Base-by-base conservation (phyloP, 768 basidiomycete genomes). In the Suillus luteus region DNA sequence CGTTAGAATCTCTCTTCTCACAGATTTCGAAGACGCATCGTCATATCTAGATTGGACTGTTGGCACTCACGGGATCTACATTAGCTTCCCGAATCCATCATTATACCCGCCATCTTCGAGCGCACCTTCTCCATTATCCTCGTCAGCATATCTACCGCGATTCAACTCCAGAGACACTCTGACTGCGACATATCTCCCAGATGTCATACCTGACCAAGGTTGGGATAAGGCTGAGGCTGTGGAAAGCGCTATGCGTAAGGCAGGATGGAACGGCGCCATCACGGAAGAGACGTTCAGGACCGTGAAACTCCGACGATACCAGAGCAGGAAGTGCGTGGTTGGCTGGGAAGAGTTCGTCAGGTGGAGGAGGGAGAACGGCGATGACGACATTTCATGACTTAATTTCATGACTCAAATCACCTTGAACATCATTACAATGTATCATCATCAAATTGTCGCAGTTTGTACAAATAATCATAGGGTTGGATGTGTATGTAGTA, bases 11-110 rank as follows among this genome's bases (percentile, higher is more conserved):
- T 98, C 96, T 52, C 83, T 99, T 69, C 84, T 99, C 66, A 98
- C 96, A 15, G 85, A 98, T 73, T 97, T 98, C 75, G 93, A 95
- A 79, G 84, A 90, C 70, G 92, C 87, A 58, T 72, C 81, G 35
- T 86, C 88, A 40, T 96, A 96, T 72, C 86, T 97, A 62, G 95
- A 95, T 79, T 99, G 96, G 96, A 90, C 87, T 3, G 76, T 96
- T 70, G 96, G 95, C 60, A 83, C 85, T 1, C 97, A 99, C 77
- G 97, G 97, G 55, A 95, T 99, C 73, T 83, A 90, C 71, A 89
- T 99, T 63, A 83, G 86, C 11, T 95, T 99, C 77, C 85, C 89
- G 44, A 92, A 95, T 71, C 93, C 93, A 1, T 83, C 87, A 22
- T 74, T 86, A 64, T 81, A 87, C 66, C 76, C 78, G 6, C 80